These are phyloP conservation scores for Oleoguttula mirabilis DNA, from an alignment of 495 filamentous ascomycete genomes.

Conservation along the genomic window DNA sequence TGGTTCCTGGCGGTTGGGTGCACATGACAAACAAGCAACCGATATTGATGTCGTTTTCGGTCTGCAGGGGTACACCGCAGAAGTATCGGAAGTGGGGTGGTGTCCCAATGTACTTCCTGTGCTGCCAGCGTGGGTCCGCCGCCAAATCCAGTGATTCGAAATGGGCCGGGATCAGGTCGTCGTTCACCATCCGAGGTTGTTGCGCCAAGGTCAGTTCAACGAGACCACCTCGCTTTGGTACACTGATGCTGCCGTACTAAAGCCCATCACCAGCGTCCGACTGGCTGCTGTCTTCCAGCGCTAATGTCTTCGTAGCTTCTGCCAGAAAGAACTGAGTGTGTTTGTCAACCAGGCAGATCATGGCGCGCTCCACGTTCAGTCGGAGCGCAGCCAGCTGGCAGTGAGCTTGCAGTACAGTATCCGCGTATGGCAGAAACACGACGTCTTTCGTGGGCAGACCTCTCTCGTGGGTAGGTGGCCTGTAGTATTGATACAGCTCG, in stretches of 20 bases:
- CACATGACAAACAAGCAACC: conserved; percentile 14
- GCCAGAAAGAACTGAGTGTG: conserved; percentile 43
- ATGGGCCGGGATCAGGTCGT: background rate
- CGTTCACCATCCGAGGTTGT: background rate
- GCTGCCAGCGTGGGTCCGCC: background rate
- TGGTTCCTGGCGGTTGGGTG: conserved; percentile 1
- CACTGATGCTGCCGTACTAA: background rate
- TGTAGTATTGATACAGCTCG: conserved; percentile 21
- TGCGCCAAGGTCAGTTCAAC: background rate
- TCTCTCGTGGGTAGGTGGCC: conserved; percentile 2
- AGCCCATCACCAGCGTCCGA: conserved; percentile 21
- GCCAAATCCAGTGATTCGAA: background rate
- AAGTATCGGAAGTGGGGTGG: conserved; percentile 16
- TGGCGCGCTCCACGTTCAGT: conserved; percentile 18
- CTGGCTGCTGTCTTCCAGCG: conserved; percentile 25
- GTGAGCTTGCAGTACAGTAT: conserved; percentile 18
- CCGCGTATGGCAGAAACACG: conserved; percentile 5
- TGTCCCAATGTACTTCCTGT: background rate
- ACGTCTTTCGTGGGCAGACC: too few species aligned
- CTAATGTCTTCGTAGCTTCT: conserved; percentile 37
- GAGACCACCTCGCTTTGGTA: background rate
- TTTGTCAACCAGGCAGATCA: conserved; percentile 30
- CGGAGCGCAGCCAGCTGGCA: conserved; percentile 19
- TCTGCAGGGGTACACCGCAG: conserved; percentile 16
- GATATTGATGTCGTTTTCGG: conserved; percentile 15